phyloP scores from a whole-genome alignment of 768 basidiomycete species.

The Trametes sanguinea region DNA sequence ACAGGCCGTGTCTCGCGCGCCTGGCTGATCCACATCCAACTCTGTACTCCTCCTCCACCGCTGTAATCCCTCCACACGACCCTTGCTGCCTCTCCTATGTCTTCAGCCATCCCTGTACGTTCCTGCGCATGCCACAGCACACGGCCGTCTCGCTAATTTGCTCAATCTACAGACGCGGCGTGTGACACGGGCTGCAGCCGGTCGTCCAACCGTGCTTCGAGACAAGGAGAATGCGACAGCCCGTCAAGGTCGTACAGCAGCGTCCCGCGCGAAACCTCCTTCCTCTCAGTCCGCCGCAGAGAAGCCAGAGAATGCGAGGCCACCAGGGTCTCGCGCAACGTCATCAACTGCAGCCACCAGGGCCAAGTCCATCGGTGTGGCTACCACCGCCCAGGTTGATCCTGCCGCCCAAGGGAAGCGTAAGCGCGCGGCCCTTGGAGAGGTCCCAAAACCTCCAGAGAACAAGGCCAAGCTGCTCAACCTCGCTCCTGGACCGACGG shows the following conservation, averaged over 20 bases:
- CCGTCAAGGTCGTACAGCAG: conserved; percentile 57
- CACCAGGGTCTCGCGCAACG: conserved; percentile 42
- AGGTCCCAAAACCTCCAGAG: conserved; percentile 63
- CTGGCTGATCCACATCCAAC: conserved; percentile 15
- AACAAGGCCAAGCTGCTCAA: conserved; percentile 34
- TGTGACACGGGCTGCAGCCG: conserved; percentile 51
- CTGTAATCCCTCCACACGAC: conserved; percentile 18
- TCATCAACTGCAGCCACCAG: conserved; percentile 53
- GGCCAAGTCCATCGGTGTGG: conserved; percentile 48
- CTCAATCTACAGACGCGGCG: conserved; percentile 55
- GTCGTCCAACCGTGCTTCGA: conserved; percentile 53
- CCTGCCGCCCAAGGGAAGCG: conserved; percentile 59
- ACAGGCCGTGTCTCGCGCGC: conserved; percentile 22
- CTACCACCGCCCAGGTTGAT: conserved; percentile 50
- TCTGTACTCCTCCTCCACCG: conserved; percentile 19
- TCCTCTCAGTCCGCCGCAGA: conserved; percentile 43
- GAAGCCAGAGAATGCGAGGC: conserved; percentile 31
- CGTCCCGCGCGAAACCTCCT: conserved; percentile 61
- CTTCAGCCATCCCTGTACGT: conserved; percentile 51
- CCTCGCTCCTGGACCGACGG: conserved; percentile 16
- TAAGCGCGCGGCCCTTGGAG: conserved; percentile 74
- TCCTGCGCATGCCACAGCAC: neutral
- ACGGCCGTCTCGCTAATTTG: neutral
- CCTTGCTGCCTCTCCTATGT: conserved; percentile 31
- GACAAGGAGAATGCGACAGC: conserved; percentile 74